A percentile compares a stretch with the other conserved stretches of the same genome.
Evolutionary conservation across 768 basidiomycete genomes (phyloP).

Genomic region (Cystofilobasidium ferigula): DNA sequence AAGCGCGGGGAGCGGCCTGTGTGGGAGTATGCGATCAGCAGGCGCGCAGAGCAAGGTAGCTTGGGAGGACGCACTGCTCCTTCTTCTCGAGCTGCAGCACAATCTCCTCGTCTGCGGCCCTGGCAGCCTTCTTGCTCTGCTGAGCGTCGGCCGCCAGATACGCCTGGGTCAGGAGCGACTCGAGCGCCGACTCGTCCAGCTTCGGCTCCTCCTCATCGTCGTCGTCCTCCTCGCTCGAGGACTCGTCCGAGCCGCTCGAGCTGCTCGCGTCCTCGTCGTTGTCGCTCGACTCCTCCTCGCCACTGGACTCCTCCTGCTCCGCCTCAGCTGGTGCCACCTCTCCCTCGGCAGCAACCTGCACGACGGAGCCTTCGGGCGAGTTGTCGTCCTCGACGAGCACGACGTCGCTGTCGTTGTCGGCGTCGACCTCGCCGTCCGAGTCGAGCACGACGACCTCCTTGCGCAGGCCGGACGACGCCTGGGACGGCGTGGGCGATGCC

Average conservation of each 20-base stretch:
- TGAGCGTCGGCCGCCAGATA: slow-evolving; percentile 12
- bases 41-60: neutral
- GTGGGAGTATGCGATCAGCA: neutral
- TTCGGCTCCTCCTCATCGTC: neutral
- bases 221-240: neutral
- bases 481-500: slow-evolving; percentile 1
- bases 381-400: neutral
- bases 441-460: neutral
- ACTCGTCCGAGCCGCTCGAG: neutral
- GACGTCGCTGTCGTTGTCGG: neutral
- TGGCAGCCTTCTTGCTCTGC: neutral
- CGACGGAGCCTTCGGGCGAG: neutral
- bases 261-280: neutral
- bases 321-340: neutral
- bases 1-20: neutral
- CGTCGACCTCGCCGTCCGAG: neutral
- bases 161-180: slow-evolving; percentile 7
- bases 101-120: slow-evolving; percentile 11
- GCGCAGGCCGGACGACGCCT: neutral
- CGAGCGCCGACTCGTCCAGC: slow-evolving; percentile 14
- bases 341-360: neutral
- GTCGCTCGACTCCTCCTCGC: neutral
- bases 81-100: slow-evolving; percentile 19
- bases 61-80: slow-evolving; percentile 12
- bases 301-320: neutral